A percentile compares a stretch with the other conserved stretches of the same genome.
phyloP scores from a whole-genome alignment of 371 early-diverging fungal genomes.

The Mortierella sp. region DNA sequence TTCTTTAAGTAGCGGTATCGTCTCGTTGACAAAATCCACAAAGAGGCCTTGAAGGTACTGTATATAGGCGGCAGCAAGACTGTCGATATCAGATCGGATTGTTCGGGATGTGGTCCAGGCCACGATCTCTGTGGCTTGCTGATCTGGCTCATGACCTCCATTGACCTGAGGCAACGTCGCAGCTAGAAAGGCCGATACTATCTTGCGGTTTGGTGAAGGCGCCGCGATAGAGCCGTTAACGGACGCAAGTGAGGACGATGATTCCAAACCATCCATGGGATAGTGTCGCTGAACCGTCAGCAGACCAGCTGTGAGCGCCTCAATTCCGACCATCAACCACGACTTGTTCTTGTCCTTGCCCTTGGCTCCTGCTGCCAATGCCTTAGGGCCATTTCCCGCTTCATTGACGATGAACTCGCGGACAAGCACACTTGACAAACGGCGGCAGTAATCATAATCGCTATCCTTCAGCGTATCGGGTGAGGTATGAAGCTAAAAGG shows the following conservation, averaged over 20 bases:
- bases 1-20: constrained; percentile 46
- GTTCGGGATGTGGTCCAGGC: constrained; percentile 51
- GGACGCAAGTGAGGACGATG: neutral
- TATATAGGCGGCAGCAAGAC: constrained; percentile 41
- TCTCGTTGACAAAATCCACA: constrained; percentile 42
- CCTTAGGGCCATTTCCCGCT: constrained; percentile 38
- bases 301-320: constrained; percentile 43
- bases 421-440: constrained; percentile 38
- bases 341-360: constrained; percentile 54
- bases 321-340: constrained; percentile 47
- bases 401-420: constrained; percentile 46
- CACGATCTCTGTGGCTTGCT: constrained; percentile 32
- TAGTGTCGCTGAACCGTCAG: constrained; percentile 31
- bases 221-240: neutral
- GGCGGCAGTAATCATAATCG: constrained; percentile 47
- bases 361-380: constrained; percentile 49
- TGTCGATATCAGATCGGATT: constrained; percentile 34
- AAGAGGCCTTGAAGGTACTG: constrained; percentile 35
- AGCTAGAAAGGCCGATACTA: constrained; percentile 36
- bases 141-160: constrained; percentile 33
- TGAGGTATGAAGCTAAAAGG: constrained; percentile 28
- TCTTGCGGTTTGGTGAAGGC: constrained; percentile 7
- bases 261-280: neutral
- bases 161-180: constrained; percentile 45
- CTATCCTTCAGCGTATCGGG: constrained; percentile 24